phyloP scores from a whole-genome alignment of 129 eudicot species.

The Heracleum sosnowskyi region DNA sequence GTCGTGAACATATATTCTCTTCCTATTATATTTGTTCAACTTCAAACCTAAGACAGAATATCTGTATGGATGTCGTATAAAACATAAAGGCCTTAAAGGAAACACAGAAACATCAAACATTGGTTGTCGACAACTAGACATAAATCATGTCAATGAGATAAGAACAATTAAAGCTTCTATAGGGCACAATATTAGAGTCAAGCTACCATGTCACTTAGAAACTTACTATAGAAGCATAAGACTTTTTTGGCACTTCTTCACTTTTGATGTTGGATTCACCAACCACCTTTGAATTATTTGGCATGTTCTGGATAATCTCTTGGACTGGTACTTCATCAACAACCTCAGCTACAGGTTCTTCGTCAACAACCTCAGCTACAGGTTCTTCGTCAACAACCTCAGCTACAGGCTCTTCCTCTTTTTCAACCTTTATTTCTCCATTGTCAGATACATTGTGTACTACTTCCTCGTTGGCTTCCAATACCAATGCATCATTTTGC shows the following conservation, averaged over 20 bases:
- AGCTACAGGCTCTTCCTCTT: slow-evolving; percentile 42
- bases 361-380: slow-evolving; percentile 30
- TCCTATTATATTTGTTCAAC: background rate
- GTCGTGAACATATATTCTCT: background rate
- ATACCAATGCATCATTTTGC: slow-evolving; percentile 26
- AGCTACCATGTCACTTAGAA: background rate
- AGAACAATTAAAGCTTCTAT: background rate
- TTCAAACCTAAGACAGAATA: background rate
- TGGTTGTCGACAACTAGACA: background rate
- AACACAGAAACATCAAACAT: background rate
- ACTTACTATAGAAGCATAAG: slow-evolving; percentile 95
- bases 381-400: slow-evolving; percentile 39
- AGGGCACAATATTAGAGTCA: background rate
- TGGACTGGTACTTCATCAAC: background rate
- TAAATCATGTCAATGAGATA: background rate
- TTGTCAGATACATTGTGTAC: slow-evolving; percentile 29
- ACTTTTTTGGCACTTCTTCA: slow-evolving; percentile 49
- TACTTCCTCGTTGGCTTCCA: slow-evolving; percentile 43
- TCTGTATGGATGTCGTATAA: background rate
- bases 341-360: slow-evolving; percentile 44
- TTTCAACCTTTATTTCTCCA: slow-evolving; percentile 28
- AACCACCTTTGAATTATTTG: background rate
- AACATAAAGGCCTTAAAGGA: background rate
- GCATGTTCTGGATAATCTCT: slow-evolving; percentile 38
- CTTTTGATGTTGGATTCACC: background rate